Evolutionary conservation across 2,329 filamentous ascomycete species (phyloP), one percentile per base, ranked within the genome.

Genomic region (Endoconidiophora polonica): DNA sequence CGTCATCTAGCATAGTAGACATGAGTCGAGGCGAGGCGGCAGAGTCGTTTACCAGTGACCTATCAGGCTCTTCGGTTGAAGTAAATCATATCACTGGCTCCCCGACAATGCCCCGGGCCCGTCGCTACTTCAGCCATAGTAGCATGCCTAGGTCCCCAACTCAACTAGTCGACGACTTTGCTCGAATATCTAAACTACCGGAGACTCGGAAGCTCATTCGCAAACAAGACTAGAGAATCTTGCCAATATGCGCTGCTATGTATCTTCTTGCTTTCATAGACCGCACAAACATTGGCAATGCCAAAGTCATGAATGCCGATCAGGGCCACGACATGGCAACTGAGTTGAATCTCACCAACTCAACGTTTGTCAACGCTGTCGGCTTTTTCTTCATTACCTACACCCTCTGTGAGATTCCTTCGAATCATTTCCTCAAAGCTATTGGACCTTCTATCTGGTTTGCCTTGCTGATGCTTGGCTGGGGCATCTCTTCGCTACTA

Each of bases 211-310:
- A 61, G 4, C 64, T 77, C 5, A 54, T 77, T 22, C 65, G 70
- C 62, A 77, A 74, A 57, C 77, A 81, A 57, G 80, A 83, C 59
- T 53, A 74, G 16, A 69, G 73, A 49, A 79, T 83, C 51, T 65
- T 83, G 12, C 79, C 80, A 1, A 63, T 83, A 12, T 74, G 69
- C n/a, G 74, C 76, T 5, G 65, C 62, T 48, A 79, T 83, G 46
- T 83, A 81, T 60, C 68, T 83, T 43, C 68, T 83, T 20, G 80
- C 76, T 62, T 83, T 79, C 59, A 70, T 83, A 22, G 79, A 83
- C 61, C 68, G 76, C 41, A 73, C 76, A 50, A 84, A 83, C 61
- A 83, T 84, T 52, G 78, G 77, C 58, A 81, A 81, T 59, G 77
- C 79, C 40, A 78, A 76, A 61, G 74, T 82, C 23, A 67, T 83